Base-by-base conservation (phyloP, 768 basidiomycete genomes). In the Lentinus tigrinus region DNA sequence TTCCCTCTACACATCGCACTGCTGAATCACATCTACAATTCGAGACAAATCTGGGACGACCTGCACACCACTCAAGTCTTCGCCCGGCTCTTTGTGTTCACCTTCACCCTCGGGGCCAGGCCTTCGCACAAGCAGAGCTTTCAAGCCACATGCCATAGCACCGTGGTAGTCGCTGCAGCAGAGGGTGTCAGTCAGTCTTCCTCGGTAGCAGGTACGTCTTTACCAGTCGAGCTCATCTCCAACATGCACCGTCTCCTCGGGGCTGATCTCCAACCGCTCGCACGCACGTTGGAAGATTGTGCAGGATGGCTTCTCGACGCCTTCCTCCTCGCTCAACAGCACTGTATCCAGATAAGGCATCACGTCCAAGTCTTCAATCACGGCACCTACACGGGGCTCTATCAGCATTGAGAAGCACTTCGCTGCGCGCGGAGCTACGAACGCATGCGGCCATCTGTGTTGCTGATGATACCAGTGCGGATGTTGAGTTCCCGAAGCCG, bases 401-500 rank as follows among this genome's bases (percentile, higher is more conserved):
- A 31, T 27, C 28, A 46, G 43, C 43, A 23, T 34, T 3, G 14
- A 24, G 49, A 51, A 26, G 14, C 46, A 46, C 40, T 17, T 13
- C 38, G 13, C 13, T 1, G 9, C 37, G 42, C 24, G 2, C 10
- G 21, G 21, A n/a, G 36, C 21, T 28, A 73, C 82, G 50, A 70
- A 91, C 90, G 78, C 73, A 91, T 85, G 40, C 91, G 81, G 38
- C 74, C 73, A 69, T 93, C 91, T 1, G 84, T 81, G 67, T 93
- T 93, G 70, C 87, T 89, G 40, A 91, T 72, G 10, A 91, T 69
- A 5, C 82, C 88, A 31, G 81, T 84, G 53, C 65, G 71, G 36
- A 90, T 64, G 21, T 75, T 71, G 55, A 81, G 68, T 17, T 75
- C 67, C 47, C 73, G 77, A 38, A 91, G 72, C 38, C 65, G 69